Evolutionary conservation across 208 protist species (phyloP), one percentile per base, ranked within the genome.

Genomic region (Giardia duodenalis): DNA sequence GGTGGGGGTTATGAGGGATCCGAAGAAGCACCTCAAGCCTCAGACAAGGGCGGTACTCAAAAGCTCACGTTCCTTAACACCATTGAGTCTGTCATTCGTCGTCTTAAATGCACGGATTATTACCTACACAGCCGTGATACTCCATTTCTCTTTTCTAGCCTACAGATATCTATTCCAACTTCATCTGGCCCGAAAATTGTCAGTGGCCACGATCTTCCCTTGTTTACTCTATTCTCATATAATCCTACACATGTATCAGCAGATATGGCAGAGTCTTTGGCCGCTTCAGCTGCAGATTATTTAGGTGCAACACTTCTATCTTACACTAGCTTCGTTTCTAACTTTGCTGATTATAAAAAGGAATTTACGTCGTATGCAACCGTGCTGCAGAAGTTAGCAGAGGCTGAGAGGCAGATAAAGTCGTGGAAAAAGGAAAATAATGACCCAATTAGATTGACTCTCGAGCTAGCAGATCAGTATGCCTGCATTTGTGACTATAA

Each of bases 31-130:
- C 30, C 57, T 76, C 19, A 76, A 76, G 57, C 10, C 10, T 10
- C 10, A 76, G 19, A 76, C 30, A 39, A 10, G 57, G 30, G 57
- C 30, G 19, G 30, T 39, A 10, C 10, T 39, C 19, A 76, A 76
- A 76, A 76, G 57, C 57, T 76, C 57, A 76, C 57, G 30, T 76
- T 76, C 57, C 19, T 76, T 76, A 76, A 30, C 57, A 76, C 57
- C 57, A 39, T 76, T 10, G 30, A 76, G 10, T 76, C 57, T 10
- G 57, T 76, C 30, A 30, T 76, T 76, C 10, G 30, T 10, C 57
- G 57, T 76, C 57, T 76, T 76, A 76, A 76, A 30, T 39, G 19
- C 57, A 76, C 57, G 30, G 57, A 76, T 10, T 39, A 39, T 39
- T 76, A 76, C 57, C 57, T 76, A 30, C 30, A 10, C 19, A 76